Evolutionary conservation across 148 eudicot species (phyloP), one percentile per base, ranked within the genome.

Genomic region (Rheum nobile): DNA sequence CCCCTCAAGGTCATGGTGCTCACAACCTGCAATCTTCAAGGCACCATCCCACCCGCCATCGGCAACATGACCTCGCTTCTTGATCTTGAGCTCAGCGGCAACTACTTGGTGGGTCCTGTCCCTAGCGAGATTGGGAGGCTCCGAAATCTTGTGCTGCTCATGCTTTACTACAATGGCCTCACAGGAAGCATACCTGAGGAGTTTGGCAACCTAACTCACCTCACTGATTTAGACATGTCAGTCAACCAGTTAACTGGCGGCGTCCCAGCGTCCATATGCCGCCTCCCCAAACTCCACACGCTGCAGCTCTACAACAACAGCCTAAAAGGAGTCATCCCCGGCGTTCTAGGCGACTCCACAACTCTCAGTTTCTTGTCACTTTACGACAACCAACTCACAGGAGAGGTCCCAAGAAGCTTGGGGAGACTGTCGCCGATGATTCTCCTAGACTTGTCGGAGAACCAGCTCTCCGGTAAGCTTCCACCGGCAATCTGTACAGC

Each of bases 261-360:
- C 4, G 80, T 93, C 38, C 93, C 96, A 5, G 81, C 78, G 2
- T 84, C 90, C 12, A 29, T 90, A 42, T 86, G 89, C 43, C 79
- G 80, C 41, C 91, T 93, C 43, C 90, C 96, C 4, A 85, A 86
- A 48, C 90, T 93, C 39, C 21, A 72, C 41, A 78, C 79, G 43
- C 43, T 94, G 72, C 96, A 94, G 85, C 74, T 94, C 22, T 94
- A 94, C 93, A 89, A 88, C 83, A 94, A 87, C 77, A 84, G 88
- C 77, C 91, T 94, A 61, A 79, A 88, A 8, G 98, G 97, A 70
- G 80, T 77, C 22, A 83, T 93, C 59, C 93, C 96, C 0, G 75
- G 55, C 9, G 81, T 41, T 7, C 71, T 90, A 37, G 91, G 82
- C 5, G 82, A 83, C 72, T 87, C 91, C 10, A 88, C 78, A 14